Evolutionary conservation across 2,329 filamentous ascomycete species (phyloP), one percentile per base, ranked within the genome.

Genomic region (Gnomoniopsis sp.): DNA sequence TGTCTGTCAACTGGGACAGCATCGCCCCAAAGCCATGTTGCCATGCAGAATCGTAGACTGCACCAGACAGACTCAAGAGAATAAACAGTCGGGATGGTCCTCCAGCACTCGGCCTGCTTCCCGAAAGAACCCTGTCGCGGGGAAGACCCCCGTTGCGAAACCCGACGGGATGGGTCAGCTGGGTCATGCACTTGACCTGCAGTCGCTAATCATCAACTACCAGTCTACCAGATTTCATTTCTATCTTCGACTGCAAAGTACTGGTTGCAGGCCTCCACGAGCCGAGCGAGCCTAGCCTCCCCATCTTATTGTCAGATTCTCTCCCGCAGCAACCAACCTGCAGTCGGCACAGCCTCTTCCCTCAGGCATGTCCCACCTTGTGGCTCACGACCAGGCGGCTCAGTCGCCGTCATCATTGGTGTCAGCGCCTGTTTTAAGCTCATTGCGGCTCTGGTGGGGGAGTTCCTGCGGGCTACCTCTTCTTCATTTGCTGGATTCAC

Each of bases 151-250:
- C 11, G 1, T 17, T 43, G 14, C 38, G n/a, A 43, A 17, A 43
- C 38, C 38, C 38, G 38, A 43, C 38, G 53, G 59, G 55, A 55
- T 44, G 57, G 58, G 57, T 48, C 58, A 60, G 58, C 58, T 60
- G 58, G 53, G 38, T 48, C 46, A 30, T 50, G 14, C 50, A 51
- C 49, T 36, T 60, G 58, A 48, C 55, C 58, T 48, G 54, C 53
- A 49, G 23, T 33, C 26, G 36, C 36, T 14, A 36, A n/a, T n/a
- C n/a, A n/a, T n/a, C n/a, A n/a, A n/a, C n/a, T n/a, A n/a, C n/a
- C n/a, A n/a, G n/a, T n/a, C n/a, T n/a, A n/a, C n/a, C n/a, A n/a
- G n/a, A n/a, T n/a, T n/a, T n/a, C n/a, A n/a, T n/a, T n/a, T n/a
- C n/a, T n/a, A n/a, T n/a, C n/a, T n/a, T n/a, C n/a, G n/a, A n/a